Conservation (phyloP, 2,329 filamentous ascomycete species). For the Thielaviopsis musarum region DNA sequence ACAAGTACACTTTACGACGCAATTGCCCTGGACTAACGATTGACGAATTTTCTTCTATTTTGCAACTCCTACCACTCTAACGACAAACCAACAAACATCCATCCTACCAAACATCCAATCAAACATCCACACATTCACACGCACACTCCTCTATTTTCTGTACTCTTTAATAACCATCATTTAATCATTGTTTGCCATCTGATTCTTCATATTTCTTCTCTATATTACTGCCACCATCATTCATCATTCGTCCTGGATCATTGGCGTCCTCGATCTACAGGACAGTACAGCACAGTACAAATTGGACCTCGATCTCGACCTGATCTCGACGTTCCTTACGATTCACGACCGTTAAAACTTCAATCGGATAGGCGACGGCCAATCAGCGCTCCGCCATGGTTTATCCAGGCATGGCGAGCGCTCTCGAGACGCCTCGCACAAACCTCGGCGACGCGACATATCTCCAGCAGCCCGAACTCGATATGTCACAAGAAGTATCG, state of each 20-base stretch:
- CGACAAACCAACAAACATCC: not conserved
- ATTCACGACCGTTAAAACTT: not conserved
- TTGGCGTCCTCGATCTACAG: not conserved
- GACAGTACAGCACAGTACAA: not conserved
- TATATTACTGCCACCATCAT: not conserved
- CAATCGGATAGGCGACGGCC: not conserved
- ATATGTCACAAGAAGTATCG: conserved; percentile 74
- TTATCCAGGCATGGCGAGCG: conserved; percentile 41
- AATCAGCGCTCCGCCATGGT: conserved; percentile 31
- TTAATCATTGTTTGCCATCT: not conserved
- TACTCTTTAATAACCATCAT: not conserved
- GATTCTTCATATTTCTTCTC: conserved; percentile 13
- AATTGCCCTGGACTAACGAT: not conserved
- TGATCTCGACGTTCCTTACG: not conserved
- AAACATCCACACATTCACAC: not conserved
- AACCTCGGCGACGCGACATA: conserved; percentile 73
- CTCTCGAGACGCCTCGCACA: conserved; percentile 74
- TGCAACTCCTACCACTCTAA: not conserved
- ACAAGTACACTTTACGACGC: too few species aligned
- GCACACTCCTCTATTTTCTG: not conserved
- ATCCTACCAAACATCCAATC: not conserved
- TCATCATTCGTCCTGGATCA: not conserved
- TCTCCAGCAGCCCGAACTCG: conserved; percentile 55
- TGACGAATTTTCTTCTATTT: not conserved
- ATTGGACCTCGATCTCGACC: not conserved